Conservation (phyloP, 768 basidiomycete genomes). For the Rhodotorula babjevae region DNA sequence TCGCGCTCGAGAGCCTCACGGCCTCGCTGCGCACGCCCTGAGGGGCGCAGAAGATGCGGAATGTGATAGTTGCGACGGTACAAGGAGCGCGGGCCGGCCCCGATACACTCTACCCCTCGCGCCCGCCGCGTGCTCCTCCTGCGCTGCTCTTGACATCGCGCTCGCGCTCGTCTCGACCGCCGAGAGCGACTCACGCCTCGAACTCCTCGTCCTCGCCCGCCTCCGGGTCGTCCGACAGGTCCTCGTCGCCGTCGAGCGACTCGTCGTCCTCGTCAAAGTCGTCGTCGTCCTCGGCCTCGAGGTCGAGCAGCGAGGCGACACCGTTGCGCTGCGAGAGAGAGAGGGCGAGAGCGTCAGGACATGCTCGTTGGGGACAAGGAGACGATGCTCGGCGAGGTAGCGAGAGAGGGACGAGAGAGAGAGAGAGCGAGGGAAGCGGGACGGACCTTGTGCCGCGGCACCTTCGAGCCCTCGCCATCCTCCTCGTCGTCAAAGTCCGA, state of each 20-base stretch:
- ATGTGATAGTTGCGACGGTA: background rate
- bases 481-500: slow-evolving; percentile 41
- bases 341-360: background rate
- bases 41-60: too few relatives aligned
- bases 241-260: background rate
- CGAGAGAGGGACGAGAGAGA: background rate
- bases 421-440: background rate
- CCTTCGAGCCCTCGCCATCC: slow-evolving; percentile 8
- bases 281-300: slow-evolving; percentile 29
- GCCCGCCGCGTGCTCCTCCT: too few relatives aligned
- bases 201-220: slow-evolving; percentile 20
- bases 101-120: background rate
- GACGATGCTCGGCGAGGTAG: background rate
- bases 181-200: background rate
- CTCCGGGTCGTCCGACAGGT: slow-evolving; percentile 9
- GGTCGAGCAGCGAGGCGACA: slow-evolving; percentile 24
- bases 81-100: too few relatives aligned
- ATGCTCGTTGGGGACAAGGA: too few relatives aligned
- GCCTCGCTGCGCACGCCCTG: too few relatives aligned
- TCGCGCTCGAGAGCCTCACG: too few relatives aligned
- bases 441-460: slow-evolving; percentile 38
- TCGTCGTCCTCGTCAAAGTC: slow-evolving; percentile 31
- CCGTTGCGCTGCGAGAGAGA: slow-evolving; percentile 14
- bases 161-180: background rate
- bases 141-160: background rate